phyloP scores from a whole-genome alignment of 2,329 filamentous ascomycete species.

The Cercospora sp. region DNA sequence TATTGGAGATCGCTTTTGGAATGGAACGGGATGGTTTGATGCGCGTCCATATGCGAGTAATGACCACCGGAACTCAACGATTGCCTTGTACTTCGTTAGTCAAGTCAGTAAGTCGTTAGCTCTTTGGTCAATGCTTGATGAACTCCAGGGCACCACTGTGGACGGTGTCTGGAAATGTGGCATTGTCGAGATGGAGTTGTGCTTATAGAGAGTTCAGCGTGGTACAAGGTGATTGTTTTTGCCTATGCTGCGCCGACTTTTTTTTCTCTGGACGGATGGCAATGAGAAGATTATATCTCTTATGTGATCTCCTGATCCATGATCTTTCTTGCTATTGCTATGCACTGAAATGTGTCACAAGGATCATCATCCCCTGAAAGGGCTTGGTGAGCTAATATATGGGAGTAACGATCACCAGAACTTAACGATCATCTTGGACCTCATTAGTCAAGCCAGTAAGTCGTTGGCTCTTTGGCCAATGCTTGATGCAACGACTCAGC shows the following conservation, averaged over 20 bases:
- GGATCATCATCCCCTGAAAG: no score
- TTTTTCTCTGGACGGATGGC: no score
- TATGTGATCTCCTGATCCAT: no score
- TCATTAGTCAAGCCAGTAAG: not conserved
- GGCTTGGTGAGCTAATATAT: no score
- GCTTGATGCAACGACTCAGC: no score
- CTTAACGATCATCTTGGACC: not conserved
- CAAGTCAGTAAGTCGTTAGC: not conserved
- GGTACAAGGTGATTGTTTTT: not conserved
- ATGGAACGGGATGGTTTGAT: not conserved
- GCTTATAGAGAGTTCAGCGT: not conserved
- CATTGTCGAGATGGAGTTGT: not conserved
- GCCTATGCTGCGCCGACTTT: not conserved
- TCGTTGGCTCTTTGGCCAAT: not conserved
- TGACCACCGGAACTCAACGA: not conserved
- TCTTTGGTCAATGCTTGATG: not conserved
- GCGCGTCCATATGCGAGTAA: not conserved
- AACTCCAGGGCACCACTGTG: not conserved
- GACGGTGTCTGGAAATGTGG: not conserved
- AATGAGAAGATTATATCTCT: no score
- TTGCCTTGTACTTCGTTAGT: not conserved
- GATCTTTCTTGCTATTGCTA: no score
- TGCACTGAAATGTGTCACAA: no score
- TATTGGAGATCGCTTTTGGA: not conserved
- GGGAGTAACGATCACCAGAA: not conserved